These are phyloP conservation scores for Phyllosticta citrichinensis DNA, from an alignment of 2,329 filamentous ascomycete species.

Conservation along the genomic window DNA sequence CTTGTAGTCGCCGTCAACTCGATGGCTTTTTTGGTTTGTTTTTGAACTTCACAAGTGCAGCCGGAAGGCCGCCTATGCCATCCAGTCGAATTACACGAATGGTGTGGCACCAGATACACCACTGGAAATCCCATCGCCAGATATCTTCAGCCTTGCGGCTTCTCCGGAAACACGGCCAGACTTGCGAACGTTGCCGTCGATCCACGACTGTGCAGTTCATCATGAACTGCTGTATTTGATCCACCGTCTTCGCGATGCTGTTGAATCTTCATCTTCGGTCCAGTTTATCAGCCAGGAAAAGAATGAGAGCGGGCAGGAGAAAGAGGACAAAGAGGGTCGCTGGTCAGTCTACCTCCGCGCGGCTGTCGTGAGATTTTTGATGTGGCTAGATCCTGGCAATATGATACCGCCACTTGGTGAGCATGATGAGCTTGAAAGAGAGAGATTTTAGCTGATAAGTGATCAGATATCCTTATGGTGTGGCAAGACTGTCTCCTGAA, in stretches of 20 bases:
- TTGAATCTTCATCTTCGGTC: constrained; percentile 22
- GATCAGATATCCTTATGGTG: constrained; percentile 61
- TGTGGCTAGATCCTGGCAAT: constrained; percentile 43
- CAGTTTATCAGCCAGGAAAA: neutral
- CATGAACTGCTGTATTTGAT: constrained; percentile 63
- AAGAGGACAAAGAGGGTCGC: constrained; percentile 53
- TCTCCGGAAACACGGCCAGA: no score
- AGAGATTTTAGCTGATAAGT: neutral
- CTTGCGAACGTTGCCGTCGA: neutral
- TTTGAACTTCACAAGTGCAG: no score
- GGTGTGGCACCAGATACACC: no score
- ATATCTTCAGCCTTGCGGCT: no score
- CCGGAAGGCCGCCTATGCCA: no score
- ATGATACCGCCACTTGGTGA: neutral
- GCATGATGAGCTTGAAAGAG: no score
- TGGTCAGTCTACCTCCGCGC: constrained; percentile 62
- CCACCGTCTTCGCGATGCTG: constrained; percentile 54
- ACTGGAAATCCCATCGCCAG: no score
- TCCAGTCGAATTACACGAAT: no score
- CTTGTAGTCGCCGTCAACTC: no score
- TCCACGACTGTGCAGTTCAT: constrained; percentile 54
- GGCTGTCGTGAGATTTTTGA: constrained; percentile 57
- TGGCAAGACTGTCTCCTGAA: constrained; percentile 75
- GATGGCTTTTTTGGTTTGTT: no score
- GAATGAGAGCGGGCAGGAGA: neutral